A percentile compares a stretch with the other conserved stretches of the same genome.
Evolutionary conservation across 306 rosid species (phyloP).

Genomic region (Begonia masoniana): DNA sequence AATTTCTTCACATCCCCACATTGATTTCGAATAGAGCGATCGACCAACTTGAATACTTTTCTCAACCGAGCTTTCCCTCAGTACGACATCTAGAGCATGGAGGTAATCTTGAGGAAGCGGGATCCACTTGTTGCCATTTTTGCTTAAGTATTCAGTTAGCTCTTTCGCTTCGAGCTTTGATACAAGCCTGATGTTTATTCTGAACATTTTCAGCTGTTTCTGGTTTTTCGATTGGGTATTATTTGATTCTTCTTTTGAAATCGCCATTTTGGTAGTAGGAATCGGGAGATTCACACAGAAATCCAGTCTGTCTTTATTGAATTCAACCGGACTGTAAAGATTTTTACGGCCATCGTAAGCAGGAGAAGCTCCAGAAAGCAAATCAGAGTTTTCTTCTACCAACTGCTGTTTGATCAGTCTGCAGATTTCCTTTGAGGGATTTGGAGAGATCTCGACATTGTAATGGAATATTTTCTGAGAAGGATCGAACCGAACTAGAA

Average conservation of each 20-base stretch:
- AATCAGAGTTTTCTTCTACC: conserved; percentile 40
- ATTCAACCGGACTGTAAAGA: conserved; percentile 79
- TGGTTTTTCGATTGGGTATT: conserved; percentile 32
- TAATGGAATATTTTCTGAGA: conserved; percentile 66
- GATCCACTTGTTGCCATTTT: conserved; percentile 69
- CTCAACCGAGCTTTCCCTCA: conserved; percentile 81
- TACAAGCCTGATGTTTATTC: conserved; percentile 65
- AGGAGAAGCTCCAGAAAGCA: conserved; percentile 66
- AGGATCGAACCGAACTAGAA: conserved; percentile 65
- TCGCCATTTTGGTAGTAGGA: conserved; percentile 25
- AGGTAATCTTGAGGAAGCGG: conserved; percentile 97
- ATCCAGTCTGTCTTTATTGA: conserved; percentile 73
- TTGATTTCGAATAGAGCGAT: conserved; percentile 64
- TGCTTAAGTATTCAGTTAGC: conserved; percentile 54
- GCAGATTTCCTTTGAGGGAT: conserved; percentile 76
- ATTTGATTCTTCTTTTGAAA: conserved; percentile 26
- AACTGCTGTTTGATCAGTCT: conserved; percentile 70
- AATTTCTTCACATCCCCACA: conserved; percentile 78
- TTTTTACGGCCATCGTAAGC: conserved; percentile 90
- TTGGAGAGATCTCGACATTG: conserved; percentile 88
- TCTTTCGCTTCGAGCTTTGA: conserved; percentile 71
- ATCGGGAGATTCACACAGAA: conserved; percentile 68
- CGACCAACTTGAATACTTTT: conserved; percentile 73
- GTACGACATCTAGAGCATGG: conserved; percentile 88
- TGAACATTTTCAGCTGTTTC: conserved; percentile 37